Percentiles rank a stretch among this genome's conserved stretches.
These are phyloP conservation scores for Dipsacomyces acuminosporus DNA, from an alignment of 371 early-diverging fungal genomes.

Conservation along the genomic window DNA sequence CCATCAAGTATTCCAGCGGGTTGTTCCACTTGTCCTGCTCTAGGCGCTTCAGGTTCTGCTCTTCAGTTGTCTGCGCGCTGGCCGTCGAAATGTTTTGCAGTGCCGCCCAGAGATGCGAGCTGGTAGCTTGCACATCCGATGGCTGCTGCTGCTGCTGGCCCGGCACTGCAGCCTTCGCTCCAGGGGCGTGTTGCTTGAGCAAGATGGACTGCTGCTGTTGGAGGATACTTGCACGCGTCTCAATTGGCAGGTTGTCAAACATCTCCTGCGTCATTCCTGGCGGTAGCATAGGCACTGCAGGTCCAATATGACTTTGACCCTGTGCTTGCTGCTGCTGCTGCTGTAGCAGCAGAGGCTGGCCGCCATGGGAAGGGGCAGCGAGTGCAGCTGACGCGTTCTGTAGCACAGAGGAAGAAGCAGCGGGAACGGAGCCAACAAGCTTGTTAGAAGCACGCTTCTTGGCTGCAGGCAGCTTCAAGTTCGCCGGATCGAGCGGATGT, in stretches of 20 bases:
- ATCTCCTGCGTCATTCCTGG: conserved; percentile 29
- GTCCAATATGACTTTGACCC: conserved; percentile 10
- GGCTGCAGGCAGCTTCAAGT: conserved; percentile 30
- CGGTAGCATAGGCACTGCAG: conserved; percentile 32
- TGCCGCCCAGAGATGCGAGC: conserved; percentile 19
- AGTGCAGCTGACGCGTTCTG: not conserved
- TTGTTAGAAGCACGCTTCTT: conserved; percentile 31
- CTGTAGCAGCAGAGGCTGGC: conserved; percentile 3
- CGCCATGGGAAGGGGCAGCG: not conserved
- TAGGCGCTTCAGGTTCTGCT: conserved; percentile 24
- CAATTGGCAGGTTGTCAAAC: conserved; percentile 27
- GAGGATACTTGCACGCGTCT: conserved; percentile 20
- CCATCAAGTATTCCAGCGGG: conserved; percentile 43
- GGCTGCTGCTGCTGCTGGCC: conserved; percentile 3
- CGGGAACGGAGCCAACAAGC: not conserved
- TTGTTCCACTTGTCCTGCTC: conserved; percentile 43
- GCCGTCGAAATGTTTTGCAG: conserved; percentile 8
- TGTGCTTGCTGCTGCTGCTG: conserved; percentile 2
- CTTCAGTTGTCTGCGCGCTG: conserved; percentile 14
- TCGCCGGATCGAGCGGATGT: conserved; percentile 39
- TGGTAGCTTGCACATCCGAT: not conserved
- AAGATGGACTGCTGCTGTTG: conserved; percentile 34
- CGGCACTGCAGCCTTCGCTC: not conserved
- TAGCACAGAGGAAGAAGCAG: no score
- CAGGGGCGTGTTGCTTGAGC: no score